Percentiles rank a stretch among this genome's conserved stretches.
These are phyloP conservation scores for Pestalotiopsis sp. DNA, from an alignment of 2,329 filamentous ascomycete genomes.

Conservation along the genomic window DNA sequence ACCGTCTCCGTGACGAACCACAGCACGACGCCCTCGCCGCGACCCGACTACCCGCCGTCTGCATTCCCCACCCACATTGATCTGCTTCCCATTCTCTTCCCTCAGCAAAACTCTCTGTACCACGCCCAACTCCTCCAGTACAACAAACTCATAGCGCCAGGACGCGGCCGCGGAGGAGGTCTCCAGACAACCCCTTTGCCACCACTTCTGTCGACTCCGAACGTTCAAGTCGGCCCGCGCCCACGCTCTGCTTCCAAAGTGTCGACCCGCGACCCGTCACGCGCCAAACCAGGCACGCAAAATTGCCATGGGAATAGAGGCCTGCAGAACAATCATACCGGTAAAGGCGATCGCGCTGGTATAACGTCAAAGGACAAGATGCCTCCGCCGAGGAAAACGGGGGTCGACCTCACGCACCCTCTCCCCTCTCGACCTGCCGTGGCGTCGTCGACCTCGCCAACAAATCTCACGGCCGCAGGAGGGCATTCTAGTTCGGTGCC, in stretches of 20 bases:
- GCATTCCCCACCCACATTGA: constrained; percentile 46
- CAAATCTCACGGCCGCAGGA: constrained; percentile 47
- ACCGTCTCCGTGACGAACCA: constrained; percentile 6
- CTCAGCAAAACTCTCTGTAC: constrained; percentile 59
- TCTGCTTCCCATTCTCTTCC: constrained; percentile 57
- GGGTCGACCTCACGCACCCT: constrained; percentile 12
- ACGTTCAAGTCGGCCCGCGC: constrained; percentile 56
- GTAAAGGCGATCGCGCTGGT: constrained; percentile 62
- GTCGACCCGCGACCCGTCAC: constrained; percentile 52
- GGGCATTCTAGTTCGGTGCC: constrained; percentile 84
- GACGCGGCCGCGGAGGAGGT: constrained; percentile 52
- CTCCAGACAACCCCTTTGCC: constrained; percentile 57
- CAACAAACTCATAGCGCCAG: constrained; percentile 63
- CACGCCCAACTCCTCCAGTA: constrained; percentile 65
- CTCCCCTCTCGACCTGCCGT: constrained; percentile 21
- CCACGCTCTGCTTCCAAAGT: constrained; percentile 62
- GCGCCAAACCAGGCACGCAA: constrained; percentile 47
- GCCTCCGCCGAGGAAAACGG: constrained; percentile 18
- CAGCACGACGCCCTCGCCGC: neutral
- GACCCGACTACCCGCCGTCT: constrained; percentile 12
- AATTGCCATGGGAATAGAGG: constrained; percentile 67
- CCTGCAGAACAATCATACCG: constrained; percentile 45
- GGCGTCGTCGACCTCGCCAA: constrained; percentile 39
- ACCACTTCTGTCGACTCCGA: constrained; percentile 54
- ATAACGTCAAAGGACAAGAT: constrained; percentile 61